Conservation (phyloP, 2,329 filamentous ascomycete species). For the Fusarium nanum region DNA sequence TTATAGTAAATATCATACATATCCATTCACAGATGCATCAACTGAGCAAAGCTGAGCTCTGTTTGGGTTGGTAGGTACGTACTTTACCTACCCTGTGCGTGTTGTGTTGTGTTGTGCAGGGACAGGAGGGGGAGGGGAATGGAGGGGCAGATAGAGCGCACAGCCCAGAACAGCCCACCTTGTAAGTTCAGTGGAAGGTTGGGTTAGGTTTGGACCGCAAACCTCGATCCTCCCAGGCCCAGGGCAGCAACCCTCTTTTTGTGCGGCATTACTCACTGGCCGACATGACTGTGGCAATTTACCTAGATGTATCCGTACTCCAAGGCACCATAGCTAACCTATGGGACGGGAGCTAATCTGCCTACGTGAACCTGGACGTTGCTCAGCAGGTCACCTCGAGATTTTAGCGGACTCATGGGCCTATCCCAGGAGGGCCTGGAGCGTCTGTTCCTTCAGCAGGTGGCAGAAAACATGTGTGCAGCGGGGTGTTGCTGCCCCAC, state of each 20-base stretch:
- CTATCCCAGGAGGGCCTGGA: conserved; percentile 39
- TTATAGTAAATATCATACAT: not conserved
- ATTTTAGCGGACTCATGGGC: conserved; percentile 39
- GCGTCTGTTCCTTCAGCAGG: conserved; percentile 33
- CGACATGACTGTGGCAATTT: conserved; percentile 29
- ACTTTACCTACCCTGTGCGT: not conserved
- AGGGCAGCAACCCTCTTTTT: conserved; percentile 46
- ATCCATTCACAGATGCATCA: not conserved
- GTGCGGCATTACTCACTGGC: conserved; percentile 26
- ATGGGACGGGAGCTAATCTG: not conserved
- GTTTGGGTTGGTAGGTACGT: not conserved
- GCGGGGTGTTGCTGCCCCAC: conserved; percentile 33
- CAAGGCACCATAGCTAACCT: not conserved
- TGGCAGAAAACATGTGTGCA: conserved; percentile 15
- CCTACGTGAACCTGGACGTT: not conserved
- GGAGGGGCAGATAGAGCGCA: conserved; percentile 18
- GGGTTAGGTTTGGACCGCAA: conserved; percentile 1
- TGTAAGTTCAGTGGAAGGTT: conserved; percentile 1
- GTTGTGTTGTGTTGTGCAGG: not conserved
- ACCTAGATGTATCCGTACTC: not conserved
- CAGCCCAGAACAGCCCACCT: conserved; percentile 1
- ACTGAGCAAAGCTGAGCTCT: not conserved
- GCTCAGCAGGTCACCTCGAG: conserved; percentile 37
- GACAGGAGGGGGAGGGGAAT: conserved; percentile 15
- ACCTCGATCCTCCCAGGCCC: not conserved